phyloP scores from a whole-genome alignment of 2,329 filamentous ascomycete species.

The Fusarium vanettenii region DNA sequence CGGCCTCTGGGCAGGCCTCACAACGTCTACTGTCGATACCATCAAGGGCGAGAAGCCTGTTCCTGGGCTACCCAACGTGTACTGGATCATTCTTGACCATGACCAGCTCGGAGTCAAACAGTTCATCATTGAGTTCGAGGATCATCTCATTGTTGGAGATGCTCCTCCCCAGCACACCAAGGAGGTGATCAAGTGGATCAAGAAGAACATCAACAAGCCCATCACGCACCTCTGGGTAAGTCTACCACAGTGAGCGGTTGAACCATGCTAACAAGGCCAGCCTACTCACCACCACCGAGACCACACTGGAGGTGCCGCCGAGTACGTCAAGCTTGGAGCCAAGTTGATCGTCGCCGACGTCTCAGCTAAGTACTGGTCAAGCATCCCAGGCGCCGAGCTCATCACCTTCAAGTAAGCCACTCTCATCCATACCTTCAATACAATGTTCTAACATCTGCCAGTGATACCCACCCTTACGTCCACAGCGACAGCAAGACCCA shows the following conservation, averaged over 20 bases:
- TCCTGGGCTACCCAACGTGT: neutral
- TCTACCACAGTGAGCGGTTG: neutral
- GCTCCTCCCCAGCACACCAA: conserved; percentile 9
- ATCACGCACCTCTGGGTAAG: conserved; percentile 19
- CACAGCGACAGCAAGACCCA: conserved; percentile 4
- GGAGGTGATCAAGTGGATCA: conserved; percentile 20
- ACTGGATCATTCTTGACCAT: conserved; percentile 22
- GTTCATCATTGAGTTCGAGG: conserved; percentile 30
- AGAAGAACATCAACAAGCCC: conserved; percentile 10
- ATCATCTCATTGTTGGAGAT: conserved; percentile 24
- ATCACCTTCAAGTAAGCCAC: conserved; percentile 23
- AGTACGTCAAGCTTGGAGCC: conserved; percentile 8
- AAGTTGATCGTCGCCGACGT: conserved; percentile 20
- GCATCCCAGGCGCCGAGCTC: neutral
- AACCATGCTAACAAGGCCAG: neutral
- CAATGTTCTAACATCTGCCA: neutral
- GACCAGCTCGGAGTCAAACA: conserved; percentile 20
- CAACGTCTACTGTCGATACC: neutral
- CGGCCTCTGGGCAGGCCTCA: conserved; percentile 15
- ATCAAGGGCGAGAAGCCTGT: conserved; percentile 4
- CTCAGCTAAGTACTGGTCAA: conserved; percentile 19
- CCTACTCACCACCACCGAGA: conserved; percentile 32
- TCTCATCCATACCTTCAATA: accelerated
- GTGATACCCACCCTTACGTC: conserved; percentile 17
- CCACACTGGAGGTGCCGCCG: conserved; percentile 11